phyloP scores from a whole-genome alignment of 345 rosid genomes.

The Rubroshorea leprosula region DNA sequence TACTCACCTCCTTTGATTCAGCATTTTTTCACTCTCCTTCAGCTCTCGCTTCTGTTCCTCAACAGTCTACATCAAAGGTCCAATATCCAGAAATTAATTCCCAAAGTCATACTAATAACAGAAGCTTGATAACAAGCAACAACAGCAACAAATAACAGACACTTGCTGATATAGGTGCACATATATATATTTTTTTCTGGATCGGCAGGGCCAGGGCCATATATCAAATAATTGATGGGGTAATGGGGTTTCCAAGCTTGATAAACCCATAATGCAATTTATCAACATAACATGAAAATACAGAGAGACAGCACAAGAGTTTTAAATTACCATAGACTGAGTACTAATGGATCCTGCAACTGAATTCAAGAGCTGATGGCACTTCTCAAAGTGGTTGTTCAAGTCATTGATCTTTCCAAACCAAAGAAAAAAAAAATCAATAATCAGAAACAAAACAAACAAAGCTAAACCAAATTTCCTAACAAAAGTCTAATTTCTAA shows the following conservation, averaged over 20 bases:
- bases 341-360: slow-evolving; percentile 59
- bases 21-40: slow-evolving; percentile 54
- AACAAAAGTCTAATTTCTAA: background rate
- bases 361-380: slow-evolving; percentile 81
- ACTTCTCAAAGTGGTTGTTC: slow-evolving; percentile 76
- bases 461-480: background rate
- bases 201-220: too few relatives aligned
- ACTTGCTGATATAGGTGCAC: too few relatives aligned
- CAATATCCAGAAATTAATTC: background rate
- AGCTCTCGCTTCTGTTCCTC: slow-evolving; percentile 66
- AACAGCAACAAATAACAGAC: too few relatives aligned
- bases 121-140: too few relatives aligned
- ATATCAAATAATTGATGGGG: too few relatives aligned
- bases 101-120: background rate
- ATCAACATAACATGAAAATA: slow-evolving; percentile 5
- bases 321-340: slow-evolving; percentile 56
- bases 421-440: slow-evolving; percentile 10
- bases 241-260: too few relatives aligned
- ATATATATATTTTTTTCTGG: too few relatives aligned
- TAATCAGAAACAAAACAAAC: background rate
- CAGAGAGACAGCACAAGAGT: background rate
- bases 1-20: slow-evolving; percentile 50
- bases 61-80: slow-evolving; percentile 43
- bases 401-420: slow-evolving; percentile 51
- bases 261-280: background rate